A percentile compares a stretch with the other conserved stretches of the same genome.
phyloP scores from a whole-genome alignment of 441 rosid genomes.

The Gossypium laxum region DNA sequence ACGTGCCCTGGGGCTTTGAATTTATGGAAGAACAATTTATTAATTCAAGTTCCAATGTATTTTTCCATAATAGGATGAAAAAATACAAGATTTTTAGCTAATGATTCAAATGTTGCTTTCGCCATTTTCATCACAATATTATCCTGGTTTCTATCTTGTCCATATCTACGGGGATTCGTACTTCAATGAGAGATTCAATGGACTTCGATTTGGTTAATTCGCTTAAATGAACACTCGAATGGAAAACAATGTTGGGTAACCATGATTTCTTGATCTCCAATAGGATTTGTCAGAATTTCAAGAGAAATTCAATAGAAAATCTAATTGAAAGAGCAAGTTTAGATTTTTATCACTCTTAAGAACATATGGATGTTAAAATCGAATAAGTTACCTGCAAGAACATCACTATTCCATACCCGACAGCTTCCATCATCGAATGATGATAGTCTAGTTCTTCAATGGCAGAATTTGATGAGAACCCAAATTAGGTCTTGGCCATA shows the following conservation, averaged over 20 bases:
- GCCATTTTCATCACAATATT: conserved; percentile 32
- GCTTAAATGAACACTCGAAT: conserved; percentile 31
- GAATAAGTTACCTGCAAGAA: conserved; percentile 30
- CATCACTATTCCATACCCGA: conserved; percentile 43
- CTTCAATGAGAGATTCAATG: conserved; percentile 25
- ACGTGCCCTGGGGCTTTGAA: background rate
- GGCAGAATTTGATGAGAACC: conserved; percentile 17
- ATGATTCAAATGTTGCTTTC: conserved; percentile 31
- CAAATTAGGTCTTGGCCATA: conserved; percentile 19
- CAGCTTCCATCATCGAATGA: conserved; percentile 38
- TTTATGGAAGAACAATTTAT: conserved; percentile 12
- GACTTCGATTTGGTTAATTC: conserved; percentile 24
- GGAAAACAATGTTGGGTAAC: conserved; percentile 34
- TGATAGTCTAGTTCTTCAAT: conserved; percentile 12
- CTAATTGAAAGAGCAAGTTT: conserved; percentile 42
- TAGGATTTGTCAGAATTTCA: conserved; percentile 40
- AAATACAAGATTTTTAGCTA: conserved; percentile 29
- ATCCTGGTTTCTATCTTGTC: conserved; percentile 35
- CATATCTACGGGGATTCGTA: conserved; percentile 28
- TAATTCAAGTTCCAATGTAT: conserved; percentile 7
- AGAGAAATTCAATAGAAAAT: conserved; percentile 23
- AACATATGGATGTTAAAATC: conserved; percentile 39
- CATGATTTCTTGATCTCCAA: conserved; percentile 44
- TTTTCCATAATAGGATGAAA: conserved; percentile 37
- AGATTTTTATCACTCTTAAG: conserved; percentile 30